These are phyloP conservation scores for Gynochthodes officinalis DNA, from an alignment of 257 asterid species.

Conservation along the genomic window DNA sequence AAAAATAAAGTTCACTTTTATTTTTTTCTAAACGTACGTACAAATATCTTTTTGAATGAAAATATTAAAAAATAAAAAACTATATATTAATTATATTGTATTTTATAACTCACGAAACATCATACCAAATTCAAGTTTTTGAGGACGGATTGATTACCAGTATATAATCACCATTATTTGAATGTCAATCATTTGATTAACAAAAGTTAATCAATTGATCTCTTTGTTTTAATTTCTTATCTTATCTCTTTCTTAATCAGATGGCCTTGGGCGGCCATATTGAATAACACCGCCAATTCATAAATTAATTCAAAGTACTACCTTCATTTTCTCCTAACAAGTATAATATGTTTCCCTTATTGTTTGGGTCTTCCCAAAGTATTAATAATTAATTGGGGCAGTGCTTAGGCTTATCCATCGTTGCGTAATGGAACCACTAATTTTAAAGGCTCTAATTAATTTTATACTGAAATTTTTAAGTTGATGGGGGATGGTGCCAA, in stretches of 20 bases:
- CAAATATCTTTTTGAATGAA: too few species aligned
- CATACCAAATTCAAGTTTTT: too few species aligned
- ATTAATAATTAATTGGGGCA: neutral
- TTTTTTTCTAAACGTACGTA: too few species aligned
- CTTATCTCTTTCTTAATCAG: conserved; percentile 31
- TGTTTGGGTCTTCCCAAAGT: conserved; percentile 4
- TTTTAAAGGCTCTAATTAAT: too few species aligned
- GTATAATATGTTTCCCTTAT: neutral
- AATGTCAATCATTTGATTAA: too few species aligned
- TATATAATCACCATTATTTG: neutral
- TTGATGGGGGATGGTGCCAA: too few species aligned
- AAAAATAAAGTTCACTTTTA: too few species aligned
- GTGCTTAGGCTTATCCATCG: neutral
- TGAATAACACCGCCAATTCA: neutral
- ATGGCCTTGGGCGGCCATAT: conserved; percentile 48
- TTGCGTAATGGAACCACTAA: neutral
- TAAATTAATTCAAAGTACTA: neutral
- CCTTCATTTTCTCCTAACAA: neutral
- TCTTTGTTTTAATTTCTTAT: conserved; percentile 18
- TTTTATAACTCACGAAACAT: too few species aligned
- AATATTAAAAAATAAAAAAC: too few species aligned
- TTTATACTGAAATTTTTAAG: too few species aligned
- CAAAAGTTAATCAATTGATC: neutral
- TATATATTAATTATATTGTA: too few species aligned
- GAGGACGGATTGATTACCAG: too few species aligned